Conservation (phyloP, 2,329 filamentous ascomycete species). For the Neofusicoccum cordaticola region DNA sequence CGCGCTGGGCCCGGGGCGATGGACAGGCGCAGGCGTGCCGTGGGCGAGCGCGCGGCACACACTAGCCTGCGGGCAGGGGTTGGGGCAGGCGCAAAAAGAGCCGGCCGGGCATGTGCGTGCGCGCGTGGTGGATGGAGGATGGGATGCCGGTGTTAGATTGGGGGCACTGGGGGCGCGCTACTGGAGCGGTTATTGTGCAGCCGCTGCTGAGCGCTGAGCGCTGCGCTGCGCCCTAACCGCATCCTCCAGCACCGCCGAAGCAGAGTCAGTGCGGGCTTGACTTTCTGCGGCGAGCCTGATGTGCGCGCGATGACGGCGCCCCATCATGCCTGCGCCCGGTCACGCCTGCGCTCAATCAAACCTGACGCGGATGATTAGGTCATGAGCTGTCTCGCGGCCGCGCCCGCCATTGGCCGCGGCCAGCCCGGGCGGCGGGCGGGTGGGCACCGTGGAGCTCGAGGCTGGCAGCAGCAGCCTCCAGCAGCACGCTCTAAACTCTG, state of each 20-base stretch:
- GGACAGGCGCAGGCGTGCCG: constrained; percentile 15
- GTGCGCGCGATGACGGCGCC: constrained; percentile 7
- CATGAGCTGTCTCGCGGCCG: constrained; percentile 6
- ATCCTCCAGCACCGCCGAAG: constrained; percentile 14
- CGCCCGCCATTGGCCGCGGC: not conserved
- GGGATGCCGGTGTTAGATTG: constrained; percentile 16
- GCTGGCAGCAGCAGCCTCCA: not conserved
- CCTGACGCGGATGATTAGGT: constrained; percentile 9
- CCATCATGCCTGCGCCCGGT: constrained; percentile 10
- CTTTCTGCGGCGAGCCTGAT: constrained; percentile 13
- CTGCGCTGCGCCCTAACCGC: constrained; percentile 14
- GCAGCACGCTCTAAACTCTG: constrained; percentile 5
- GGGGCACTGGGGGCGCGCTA: constrained; percentile 11
- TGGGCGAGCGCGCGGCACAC: constrained; percentile 7
- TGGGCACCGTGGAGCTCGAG: constrained; percentile 11
- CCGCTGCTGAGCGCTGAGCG: constrained; percentile 2
- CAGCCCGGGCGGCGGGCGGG: not conserved
- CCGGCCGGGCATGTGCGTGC: constrained; percentile 15
- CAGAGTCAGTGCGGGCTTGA: constrained; percentile 15
- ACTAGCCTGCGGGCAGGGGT: constrained; percentile 11
- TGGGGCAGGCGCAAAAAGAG: constrained; percentile 13
- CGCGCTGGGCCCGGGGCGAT: constrained; percentile 6
- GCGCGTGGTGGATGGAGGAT: constrained; percentile 15
- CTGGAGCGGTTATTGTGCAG: constrained; percentile 12
- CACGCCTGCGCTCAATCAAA: constrained; percentile 11